These are phyloP conservation scores for Candida parachauliodes DNA, from an alignment of 805 yeast species.

Conservation along the genomic window DNA sequence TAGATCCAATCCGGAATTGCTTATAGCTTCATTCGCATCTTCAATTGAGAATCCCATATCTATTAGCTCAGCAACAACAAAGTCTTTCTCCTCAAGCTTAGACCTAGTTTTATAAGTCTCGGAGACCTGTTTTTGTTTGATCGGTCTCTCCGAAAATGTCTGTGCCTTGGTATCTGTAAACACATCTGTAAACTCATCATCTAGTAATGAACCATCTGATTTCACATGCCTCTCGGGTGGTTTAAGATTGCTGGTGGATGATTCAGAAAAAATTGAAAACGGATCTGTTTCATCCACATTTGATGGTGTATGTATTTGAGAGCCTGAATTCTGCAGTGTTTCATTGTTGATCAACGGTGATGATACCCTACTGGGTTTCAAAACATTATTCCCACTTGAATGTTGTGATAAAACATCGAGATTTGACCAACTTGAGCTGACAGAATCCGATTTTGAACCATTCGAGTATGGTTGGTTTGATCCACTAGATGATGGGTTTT, in stretches of 20 bases:
- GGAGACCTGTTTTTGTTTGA: constrained; percentile 1
- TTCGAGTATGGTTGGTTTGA: constrained; percentile 9
- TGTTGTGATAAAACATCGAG: constrained; percentile 30
- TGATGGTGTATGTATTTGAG: too few species aligned
- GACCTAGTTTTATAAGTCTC: neutral
- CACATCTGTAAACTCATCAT: constrained; percentile 43
- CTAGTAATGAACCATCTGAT: constrained; percentile 21
- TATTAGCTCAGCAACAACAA: constrained; percentile 60
- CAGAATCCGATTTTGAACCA: constrained; percentile 31
- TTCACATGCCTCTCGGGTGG: neutral
- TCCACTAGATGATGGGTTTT: constrained; percentile 4
- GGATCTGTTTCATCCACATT: constrained; percentile 10
- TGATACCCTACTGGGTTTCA: neutral
- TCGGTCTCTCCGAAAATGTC: too few species aligned
- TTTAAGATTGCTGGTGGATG: constrained; percentile 5
- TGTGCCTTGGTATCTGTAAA: constrained; percentile 13
- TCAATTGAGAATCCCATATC: constrained; percentile 77
- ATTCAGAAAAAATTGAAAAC: constrained; percentile 10
- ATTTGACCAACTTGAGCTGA: constrained; percentile 24
- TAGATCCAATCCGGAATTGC: constrained; percentile 54
- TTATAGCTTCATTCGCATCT: constrained; percentile 58
- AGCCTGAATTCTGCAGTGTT: constrained; percentile 2
- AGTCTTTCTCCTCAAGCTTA: constrained; percentile 30
- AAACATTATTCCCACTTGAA: constrained; percentile 1
- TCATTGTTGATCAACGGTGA: constrained; percentile 5